These are phyloP conservation scores for Gyrodon lividus DNA, from an alignment of 768 basidiomycete species.

Conservation along the genomic window DNA sequence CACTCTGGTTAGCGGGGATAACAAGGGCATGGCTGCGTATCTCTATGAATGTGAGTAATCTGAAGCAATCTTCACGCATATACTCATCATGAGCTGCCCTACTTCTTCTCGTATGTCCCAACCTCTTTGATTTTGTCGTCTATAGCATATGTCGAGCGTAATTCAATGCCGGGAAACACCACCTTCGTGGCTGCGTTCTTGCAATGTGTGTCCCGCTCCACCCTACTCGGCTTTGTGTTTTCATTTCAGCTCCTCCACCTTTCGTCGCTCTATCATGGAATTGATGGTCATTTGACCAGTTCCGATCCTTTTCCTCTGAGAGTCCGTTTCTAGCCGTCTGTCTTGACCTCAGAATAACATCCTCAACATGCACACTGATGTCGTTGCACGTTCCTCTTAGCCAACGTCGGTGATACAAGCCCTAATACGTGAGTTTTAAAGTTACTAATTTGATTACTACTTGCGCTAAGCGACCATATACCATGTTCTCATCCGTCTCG, in stretches of 20 bases:
- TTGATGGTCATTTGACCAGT: neutral
- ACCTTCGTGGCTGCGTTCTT: conserved; percentile 75
- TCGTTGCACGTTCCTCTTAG: conserved; percentile 31
- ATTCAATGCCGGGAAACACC: conserved; percentile 62
- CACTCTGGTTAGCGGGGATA: conserved; percentile 76
- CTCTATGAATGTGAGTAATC: conserved; percentile 62
- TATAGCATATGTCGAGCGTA: conserved; percentile 61
- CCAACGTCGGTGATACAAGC: conserved; percentile 79
- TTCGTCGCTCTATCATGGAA: too few species aligned
- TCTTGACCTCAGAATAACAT: neutral
- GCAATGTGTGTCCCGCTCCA: conserved; percentile 49
- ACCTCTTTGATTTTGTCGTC: neutral
- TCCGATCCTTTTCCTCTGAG: neutral
- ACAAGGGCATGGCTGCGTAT: conserved; percentile 85
- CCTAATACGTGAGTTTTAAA: conserved; percentile 65
- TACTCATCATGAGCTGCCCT: neutral
- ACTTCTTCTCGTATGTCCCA: neutral
- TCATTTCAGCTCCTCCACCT: neutral
- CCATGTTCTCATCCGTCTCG: too few species aligned
- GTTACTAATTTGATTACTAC: too few species aligned
- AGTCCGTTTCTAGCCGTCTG: neutral
- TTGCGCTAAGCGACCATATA: neutral
- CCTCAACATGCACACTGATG: neutral
- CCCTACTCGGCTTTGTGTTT: conserved; percentile 1
- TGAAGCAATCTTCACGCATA: neutral